phyloP scores from a whole-genome alignment of 2,329 filamentous ascomycete species.

The Nakataea oryzae region DNA sequence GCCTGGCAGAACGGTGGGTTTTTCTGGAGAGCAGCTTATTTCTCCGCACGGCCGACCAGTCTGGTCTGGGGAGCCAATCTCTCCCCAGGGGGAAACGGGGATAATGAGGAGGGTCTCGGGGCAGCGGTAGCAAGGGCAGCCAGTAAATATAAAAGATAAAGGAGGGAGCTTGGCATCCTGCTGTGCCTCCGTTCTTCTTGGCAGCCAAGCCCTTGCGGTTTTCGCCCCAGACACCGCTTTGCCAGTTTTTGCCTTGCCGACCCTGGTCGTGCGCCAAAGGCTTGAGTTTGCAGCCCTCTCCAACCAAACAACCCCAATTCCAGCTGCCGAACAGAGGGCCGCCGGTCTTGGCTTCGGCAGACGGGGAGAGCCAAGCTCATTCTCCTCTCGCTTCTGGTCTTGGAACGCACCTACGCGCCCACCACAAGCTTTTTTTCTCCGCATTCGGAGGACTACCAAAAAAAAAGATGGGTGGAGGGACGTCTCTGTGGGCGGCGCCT shows the following conservation, averaged over 20 bases:
- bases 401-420: too few species aligned
- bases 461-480: constrained; percentile 23
- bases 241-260: too few species aligned
- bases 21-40: too few species aligned
- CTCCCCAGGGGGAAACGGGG: background rate
- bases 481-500: constrained; percentile 23
- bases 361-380: background rate
- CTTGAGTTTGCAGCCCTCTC: too few species aligned
- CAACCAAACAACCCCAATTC: background rate
- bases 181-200: background rate
- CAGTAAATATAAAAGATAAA: background rate
- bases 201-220: background rate
- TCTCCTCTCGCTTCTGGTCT: too few species aligned
- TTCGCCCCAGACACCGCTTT: background rate
- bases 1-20: too few species aligned
- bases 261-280: too few species aligned
- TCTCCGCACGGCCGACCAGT: background rate
- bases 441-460: background rate
- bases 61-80: background rate
- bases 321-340: too few species aligned
- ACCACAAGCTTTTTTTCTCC: too few species aligned
- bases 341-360: background rate
- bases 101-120: too few species aligned
- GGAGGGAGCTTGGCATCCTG: background rate
- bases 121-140: too few species aligned